Evolutionary conservation across 164 flowering plant genomes (phyloP).

Genomic region (Vitis rupestris): DNA sequence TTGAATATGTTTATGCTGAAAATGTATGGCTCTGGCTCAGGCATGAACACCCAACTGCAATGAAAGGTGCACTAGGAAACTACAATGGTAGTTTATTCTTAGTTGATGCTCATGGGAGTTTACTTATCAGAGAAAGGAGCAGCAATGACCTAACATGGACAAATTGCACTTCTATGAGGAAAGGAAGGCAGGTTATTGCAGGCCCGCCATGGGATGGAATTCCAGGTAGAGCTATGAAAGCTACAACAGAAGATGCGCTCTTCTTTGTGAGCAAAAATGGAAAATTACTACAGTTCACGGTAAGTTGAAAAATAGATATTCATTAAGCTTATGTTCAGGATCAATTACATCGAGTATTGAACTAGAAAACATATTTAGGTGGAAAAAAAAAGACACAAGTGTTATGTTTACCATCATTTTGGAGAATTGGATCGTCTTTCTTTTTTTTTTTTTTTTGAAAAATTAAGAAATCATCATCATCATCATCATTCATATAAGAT

Average conservation of each 20-base stretch:
- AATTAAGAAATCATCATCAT: not conserved
- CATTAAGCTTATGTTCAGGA: not conserved
- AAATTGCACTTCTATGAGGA: constrained; percentile 76
- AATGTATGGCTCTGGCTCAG: constrained; percentile 73
- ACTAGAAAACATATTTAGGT: no score
- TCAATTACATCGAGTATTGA: not conserved
- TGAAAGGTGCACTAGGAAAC: constrained; percentile 67
- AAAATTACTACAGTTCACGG: constrained; percentile 67
- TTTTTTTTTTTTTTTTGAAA: no score
- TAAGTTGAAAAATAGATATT: constrained; percentile 32
- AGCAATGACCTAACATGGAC: constrained; percentile 58
- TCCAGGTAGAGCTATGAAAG: constrained; percentile 37
- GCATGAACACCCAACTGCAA: constrained; percentile 60
- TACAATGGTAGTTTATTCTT: constrained; percentile 78
- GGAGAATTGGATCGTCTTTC: no score
- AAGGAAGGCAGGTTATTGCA: constrained; percentile 54
- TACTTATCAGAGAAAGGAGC: constrained; percentile 70
- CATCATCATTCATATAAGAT: no score
- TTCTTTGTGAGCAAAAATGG: constrained; percentile 77
- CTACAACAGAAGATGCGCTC: constrained; percentile 58
- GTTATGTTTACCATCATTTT: no score
- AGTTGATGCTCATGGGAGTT: constrained; percentile 56
- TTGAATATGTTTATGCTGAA: constrained; percentile 63
- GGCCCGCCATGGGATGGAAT: constrained; percentile 84
- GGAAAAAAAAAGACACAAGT: no score